A percentile compares a stretch with the other conserved stretches of the same genome.
These are phyloP conservation scores for Sistotremastrum suecicum DNA, from an alignment of 768 basidiomycete genomes.

Conservation along the genomic window DNA sequence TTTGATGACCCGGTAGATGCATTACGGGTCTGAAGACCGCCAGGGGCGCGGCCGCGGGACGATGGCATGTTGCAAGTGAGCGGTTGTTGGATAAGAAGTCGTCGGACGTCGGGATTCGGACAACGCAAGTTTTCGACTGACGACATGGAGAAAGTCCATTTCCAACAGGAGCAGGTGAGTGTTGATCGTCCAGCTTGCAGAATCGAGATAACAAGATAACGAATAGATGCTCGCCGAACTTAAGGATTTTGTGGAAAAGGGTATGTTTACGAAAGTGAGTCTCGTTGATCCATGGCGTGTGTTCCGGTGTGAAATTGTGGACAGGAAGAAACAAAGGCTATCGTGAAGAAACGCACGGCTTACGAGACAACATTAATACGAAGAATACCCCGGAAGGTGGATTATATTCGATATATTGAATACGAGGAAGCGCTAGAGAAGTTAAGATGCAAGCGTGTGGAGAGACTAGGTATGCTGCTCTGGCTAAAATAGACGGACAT, in stretches of 20 bases:
- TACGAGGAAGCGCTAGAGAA: conserved; percentile 86
- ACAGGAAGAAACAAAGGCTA: conserved; percentile 68
- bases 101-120: neutral
- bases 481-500: neutral
- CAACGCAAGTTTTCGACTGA: neutral
- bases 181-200: neutral
- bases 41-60: conserved; percentile 48
- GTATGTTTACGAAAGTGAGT: conserved; percentile 65
- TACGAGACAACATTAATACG: conserved; percentile 79
- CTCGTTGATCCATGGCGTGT: neutral
- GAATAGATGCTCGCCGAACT: conserved; percentile 87
- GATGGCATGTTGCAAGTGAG: conserved; percentile 34
- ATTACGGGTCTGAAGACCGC: conserved; percentile 31
- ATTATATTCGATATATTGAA: conserved; percentile 81
- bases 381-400: conserved; percentile 69
- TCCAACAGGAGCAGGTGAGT: conserved; percentile 77
- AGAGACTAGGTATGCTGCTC: conserved; percentile 47
- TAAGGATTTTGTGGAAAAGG: conserved; percentile 78
- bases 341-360: conserved; percentile 69
- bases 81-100: conserved; percentile 6
- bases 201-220: conserved; percentile 2
- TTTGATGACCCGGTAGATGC: conserved; percentile 27
- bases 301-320: neutral
- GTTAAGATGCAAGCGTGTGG: conserved; percentile 58
- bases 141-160: conserved; percentile 85